Evolutionary conservation across 306 rosid genomes (phyloP), one percentile per base, ranked within the genome.

Genomic region (Acacia crassicarpa): DNA sequence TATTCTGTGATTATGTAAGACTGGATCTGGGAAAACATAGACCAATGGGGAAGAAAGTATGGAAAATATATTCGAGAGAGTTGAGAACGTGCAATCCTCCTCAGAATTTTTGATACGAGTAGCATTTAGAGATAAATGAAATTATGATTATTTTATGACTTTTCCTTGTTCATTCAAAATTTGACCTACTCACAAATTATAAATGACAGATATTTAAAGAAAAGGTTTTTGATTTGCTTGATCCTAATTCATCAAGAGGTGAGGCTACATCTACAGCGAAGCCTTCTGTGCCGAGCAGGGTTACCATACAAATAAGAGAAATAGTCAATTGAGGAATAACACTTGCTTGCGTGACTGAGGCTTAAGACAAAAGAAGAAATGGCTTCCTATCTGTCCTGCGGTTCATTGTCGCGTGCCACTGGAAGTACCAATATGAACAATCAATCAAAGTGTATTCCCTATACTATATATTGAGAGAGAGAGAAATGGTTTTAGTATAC

Each of bases 21-120:
- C 98, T 40, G 99, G 98, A 76, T 96, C 99, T 1, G 97, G 99
- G 27, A 93, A 96, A 81, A 96, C 97, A 2, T 96, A 97, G 2
- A 96, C 98, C n/a, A n/a, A n/a, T n/a, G n/a, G n/a, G n/a, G n/a
- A n/a, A n/a, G n/a, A n/a, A n/a, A n/a, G n/a, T n/a, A n/a, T n/a
- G 97, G 89, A 89, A 33, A 83, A 46, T 5, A 94, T 93, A 67
- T 96, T 93, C 59, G 86, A 81, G 38, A 89, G 86, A 85, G 92
- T 91, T 2, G 91, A 83, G 63, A 19, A 77, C 9, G 78, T 74
- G 80, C 87, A 87, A 59, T 88, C 82, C 14, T 82, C 91, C 4
- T 45, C 90, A 0, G 97, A 96, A 41, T 90, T 93, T 84, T 86
- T 93, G 84, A 93, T 96, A 22, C 83, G 99, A 79, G 97, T 96